Evolutionary conservation across 192 early-diverging fungal genomes (phyloP).

Genomic region (Rhizophagus sp.): DNA sequence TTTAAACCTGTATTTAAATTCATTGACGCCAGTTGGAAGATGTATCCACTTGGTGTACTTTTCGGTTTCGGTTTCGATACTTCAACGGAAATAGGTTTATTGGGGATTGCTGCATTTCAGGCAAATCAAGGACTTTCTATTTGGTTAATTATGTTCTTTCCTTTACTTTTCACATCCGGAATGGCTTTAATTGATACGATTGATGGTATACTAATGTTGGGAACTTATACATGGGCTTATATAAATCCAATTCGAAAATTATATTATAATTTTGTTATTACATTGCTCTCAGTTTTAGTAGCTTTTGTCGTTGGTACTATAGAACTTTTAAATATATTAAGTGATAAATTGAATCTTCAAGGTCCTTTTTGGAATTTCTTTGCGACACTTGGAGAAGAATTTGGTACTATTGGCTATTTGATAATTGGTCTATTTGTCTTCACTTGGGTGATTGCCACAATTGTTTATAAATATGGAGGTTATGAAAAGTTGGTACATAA

Average conservation of each 20-base stretch:
- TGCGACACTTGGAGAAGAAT: conserved; percentile 42
- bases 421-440: conserved; percentile 48
- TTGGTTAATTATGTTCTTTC: conserved; percentile 59
- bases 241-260: conserved; percentile 63
- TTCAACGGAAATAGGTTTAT: conserved; percentile 61
- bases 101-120: conserved; percentile 60
- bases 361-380: conserved; percentile 50
- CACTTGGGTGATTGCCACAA: conserved; percentile 42
- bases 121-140: conserved; percentile 47
- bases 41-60: conserved; percentile 62
- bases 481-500: conserved; percentile 43
- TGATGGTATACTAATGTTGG: conserved; percentile 68
- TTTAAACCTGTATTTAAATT: conserved; percentile 52
- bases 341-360: conserved; percentile 40
- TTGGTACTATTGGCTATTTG: conserved; percentile 53
- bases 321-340: conserved; percentile 55
- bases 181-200: conserved; percentile 71
- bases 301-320: conserved; percentile 59
- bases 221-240: conserved; percentile 64
- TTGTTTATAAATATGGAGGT: conserved; percentile 41
- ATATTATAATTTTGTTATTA: conserved; percentile 68
- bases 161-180: conserved; percentile 64
- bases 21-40: conserved; percentile 63
- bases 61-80: conserved; percentile 80
- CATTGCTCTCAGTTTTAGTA: conserved; percentile 59